Evolutionary conservation across 176 grass and related monocot genomes (phyloP).

Genomic region (Dactylis glomerata): DNA sequence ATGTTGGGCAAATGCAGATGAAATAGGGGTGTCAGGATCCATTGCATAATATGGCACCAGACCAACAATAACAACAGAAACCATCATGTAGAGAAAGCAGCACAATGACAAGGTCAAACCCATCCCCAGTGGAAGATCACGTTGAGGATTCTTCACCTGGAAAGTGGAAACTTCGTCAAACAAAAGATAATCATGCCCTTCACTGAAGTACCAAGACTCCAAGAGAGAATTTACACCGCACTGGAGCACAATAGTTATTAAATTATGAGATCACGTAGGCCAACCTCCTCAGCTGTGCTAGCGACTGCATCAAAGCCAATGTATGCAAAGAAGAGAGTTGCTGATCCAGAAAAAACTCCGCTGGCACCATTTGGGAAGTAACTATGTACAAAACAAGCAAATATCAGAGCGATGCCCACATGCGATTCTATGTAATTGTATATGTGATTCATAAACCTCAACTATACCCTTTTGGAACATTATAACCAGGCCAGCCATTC

Average conservation of each 20-base stretch:
- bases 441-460: conserved; percentile 14
- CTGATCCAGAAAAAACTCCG: conserved; percentile 73
- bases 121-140: conserved; percentile 82
- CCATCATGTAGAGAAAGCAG: conserved; percentile 93
- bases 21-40: conserved; percentile 89
- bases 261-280: conserved; percentile 15
- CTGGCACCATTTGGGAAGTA: conserved; percentile 75
- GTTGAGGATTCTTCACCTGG: conserved; percentile 91
- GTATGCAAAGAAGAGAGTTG: conserved; percentile 88
- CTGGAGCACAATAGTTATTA: conserved; percentile 3
- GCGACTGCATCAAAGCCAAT: conserved; percentile 89
- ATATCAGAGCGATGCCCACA: neutral
- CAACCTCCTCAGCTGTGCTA: conserved; percentile 79
- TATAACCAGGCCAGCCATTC: conserved; percentile 80
- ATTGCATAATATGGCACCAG: conserved; percentile 73
- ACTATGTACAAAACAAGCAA: conserved; percentile 40
- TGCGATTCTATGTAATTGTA: neutral
- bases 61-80: conserved; percentile 77
- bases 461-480: conserved; percentile 60
- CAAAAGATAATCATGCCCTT: neutral
- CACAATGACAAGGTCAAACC: conserved; percentile 57
- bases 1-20: conserved; percentile 60
- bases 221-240: conserved; percentile 1
- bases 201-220: conserved; percentile 1
- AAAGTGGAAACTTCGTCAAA: conserved; percentile 40